Evolutionary conservation across 2,329 filamentous ascomycete genomes (phyloP).

Genomic region (Sclerotinia minor): DNA sequence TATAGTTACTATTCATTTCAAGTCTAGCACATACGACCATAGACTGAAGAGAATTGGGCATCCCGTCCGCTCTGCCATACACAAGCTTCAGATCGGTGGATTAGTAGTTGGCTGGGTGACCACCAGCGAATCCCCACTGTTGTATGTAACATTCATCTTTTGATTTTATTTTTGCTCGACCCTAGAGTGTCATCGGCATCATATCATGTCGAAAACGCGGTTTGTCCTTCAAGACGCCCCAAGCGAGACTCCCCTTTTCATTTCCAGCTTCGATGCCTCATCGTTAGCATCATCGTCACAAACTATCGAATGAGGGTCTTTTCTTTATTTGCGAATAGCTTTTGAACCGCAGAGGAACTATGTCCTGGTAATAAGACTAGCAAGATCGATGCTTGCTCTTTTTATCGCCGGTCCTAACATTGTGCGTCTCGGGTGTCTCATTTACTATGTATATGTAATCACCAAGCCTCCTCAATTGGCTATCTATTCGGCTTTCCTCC

Average conservation of each 20-base stretch:
- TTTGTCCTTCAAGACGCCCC: background rate
- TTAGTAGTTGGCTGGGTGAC: slow-evolving; percentile 21
- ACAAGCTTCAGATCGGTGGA: slow-evolving; percentile 22
- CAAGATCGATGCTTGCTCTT: slow-evolving; percentile 60
- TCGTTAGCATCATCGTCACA: slow-evolving; percentile 34
- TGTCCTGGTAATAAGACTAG: slow-evolving; percentile 46
- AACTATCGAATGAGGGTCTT: background rate
- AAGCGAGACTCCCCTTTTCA: background rate
- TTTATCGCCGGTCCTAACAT: slow-evolving; percentile 67
- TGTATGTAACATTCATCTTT: background rate
- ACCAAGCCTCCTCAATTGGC: slow-evolving; percentile 48
- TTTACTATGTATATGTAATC: slow-evolving; percentile 56
- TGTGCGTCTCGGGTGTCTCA: slow-evolving; percentile 61
- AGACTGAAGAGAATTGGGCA: slow-evolving; percentile 23
- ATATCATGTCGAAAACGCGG: background rate
- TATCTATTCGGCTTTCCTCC: slow-evolving; percentile 63
- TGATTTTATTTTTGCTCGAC: background rate
- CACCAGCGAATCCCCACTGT: slow-evolving; percentile 17
- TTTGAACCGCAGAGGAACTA: background rate
- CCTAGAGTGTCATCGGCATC: background rate
- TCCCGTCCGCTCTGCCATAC: slow-evolving; percentile 24
- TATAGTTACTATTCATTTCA: too few species aligned
- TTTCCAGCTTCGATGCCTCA: background rate
- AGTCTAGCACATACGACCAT: slow-evolving; percentile 23
- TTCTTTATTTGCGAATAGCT: background rate